Conservation (phyloP, 495 filamentous ascomycete genomes). For the Neurospora hispaniola region DNA sequence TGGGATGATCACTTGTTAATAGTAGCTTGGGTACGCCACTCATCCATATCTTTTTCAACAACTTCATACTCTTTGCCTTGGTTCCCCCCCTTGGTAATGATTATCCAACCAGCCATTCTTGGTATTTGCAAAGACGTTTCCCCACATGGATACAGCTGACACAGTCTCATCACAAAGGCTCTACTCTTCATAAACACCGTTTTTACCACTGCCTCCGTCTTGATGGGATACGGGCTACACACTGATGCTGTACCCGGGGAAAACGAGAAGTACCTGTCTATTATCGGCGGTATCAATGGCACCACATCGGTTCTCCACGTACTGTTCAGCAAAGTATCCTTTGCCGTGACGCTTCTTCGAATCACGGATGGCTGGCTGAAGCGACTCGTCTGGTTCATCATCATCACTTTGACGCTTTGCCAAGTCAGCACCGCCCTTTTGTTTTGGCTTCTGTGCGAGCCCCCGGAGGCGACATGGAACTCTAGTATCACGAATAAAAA, state of each 20-base stretch:
- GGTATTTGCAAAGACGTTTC: neutral
- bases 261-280: slow-evolving; percentile 6
- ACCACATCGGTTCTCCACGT: slow-evolving; percentile 15
- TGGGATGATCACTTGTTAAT: slow-evolving; percentile 26
- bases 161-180: slow-evolving; percentile 1
- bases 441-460: neutral
- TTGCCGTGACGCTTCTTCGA: slow-evolving; percentile 17
- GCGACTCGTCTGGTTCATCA: slow-evolving; percentile 12
- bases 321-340: slow-evolving; percentile 15
- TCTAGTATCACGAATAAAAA: neutral
- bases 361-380: slow-evolving; percentile 11
- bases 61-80: neutral
- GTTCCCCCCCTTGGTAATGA: neutral
- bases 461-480: neutral
- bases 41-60: neutral
- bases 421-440: neutral
- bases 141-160: neutral
- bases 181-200: slow-evolving; percentile 7
- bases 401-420: slow-evolving; percentile 8
- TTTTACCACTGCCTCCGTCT: slow-evolving; percentile 1
- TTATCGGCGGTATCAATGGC: slow-evolving; percentile 13
- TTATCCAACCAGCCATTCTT: neutral
- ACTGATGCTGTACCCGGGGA: slow-evolving; percentile 2
- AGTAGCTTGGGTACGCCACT: slow-evolving; percentile 15
- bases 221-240: slow-evolving; percentile 12